Evolutionary conservation across 2,329 filamentous ascomycete genomes (phyloP).

Genomic region (Cordyceps farinosa): DNA sequence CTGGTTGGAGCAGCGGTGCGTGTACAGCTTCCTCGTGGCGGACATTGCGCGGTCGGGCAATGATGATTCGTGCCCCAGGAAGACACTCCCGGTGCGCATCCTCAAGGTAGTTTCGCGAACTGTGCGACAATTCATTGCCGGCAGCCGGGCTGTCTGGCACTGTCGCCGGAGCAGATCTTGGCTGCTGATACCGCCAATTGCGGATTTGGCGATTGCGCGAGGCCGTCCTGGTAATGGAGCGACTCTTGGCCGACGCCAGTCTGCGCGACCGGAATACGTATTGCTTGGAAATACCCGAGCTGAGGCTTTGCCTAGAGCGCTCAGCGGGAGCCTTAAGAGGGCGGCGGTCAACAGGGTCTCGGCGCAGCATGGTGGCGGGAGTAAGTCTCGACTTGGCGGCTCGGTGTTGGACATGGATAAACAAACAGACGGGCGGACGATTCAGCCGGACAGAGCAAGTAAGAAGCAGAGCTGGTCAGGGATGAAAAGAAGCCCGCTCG

Average conservation of each 20-base stretch:
- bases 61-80: constrained; percentile 10
- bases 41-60: constrained; percentile 5
- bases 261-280: not conserved
- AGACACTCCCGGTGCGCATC: not conserved
- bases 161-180: not conserved
- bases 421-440: not conserved
- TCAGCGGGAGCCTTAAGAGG: not conserved
- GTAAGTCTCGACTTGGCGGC: not conserved
- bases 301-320: not conserved
- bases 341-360: not conserved
- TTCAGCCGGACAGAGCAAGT: no score
- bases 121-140: not conserved
- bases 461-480: not conserved
- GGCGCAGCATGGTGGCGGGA: not conserved
- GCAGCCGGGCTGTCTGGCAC: not conserved
- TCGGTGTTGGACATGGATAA: not conserved
- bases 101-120: not conserved
- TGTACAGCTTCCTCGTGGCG: not conserved
- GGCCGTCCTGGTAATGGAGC: not conserved
- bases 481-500: not conserved
- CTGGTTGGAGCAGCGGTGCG: constrained; percentile 1
- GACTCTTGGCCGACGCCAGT: not conserved
- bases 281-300: not conserved
- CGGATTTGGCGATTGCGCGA: not conserved
- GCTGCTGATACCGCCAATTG: not conserved